Evolutionary conservation across 768 basidiomycete genomes (phyloP).

Genomic region (Termitomyces titanicus): DNA sequence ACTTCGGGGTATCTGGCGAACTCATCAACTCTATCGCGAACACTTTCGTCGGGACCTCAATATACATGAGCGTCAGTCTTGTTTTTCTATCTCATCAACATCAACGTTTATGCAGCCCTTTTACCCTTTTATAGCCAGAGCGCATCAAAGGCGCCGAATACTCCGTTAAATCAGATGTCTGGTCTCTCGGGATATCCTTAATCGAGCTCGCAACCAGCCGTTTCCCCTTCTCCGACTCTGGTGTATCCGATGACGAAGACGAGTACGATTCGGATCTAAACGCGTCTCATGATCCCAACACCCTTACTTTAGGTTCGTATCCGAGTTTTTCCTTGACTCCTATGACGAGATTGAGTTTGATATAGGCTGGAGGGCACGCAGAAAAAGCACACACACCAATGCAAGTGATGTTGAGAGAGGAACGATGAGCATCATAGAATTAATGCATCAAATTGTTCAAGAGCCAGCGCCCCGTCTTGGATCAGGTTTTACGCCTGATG

Average conservation of each 20-base stretch:
- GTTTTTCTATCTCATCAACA: slow-evolving; percentile 4
- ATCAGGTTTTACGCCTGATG: slow-evolving; percentile 61
- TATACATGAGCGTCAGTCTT: slow-evolving; percentile 93
- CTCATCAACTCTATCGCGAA: slow-evolving; percentile 98
- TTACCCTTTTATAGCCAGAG: slow-evolving; percentile 67
- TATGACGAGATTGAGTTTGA: too few species aligned
- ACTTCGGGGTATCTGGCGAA: slow-evolving; percentile 98
- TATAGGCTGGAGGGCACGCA: slow-evolving; percentile 40
- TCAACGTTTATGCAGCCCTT: background rate
- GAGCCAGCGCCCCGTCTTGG: slow-evolving; percentile 91
- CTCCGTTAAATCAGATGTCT: slow-evolving; percentile 98
- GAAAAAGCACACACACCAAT: slow-evolving; percentile 49
- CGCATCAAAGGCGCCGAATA: slow-evolving; percentile 98
- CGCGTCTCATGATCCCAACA: slow-evolving; percentile 62
- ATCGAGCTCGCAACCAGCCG: slow-evolving; percentile 95
- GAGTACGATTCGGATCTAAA: slow-evolving; percentile 68
- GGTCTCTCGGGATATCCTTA: slow-evolving; percentile 95
- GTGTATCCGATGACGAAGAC: slow-evolving; percentile 26
- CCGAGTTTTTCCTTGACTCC: too few species aligned
- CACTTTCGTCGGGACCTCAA: slow-evolving; percentile 97
- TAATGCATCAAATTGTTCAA: slow-evolving; percentile 97
- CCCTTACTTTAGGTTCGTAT: slow-evolving; percentile 1
- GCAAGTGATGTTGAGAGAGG: slow-evolving; percentile 88
- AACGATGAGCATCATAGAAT: slow-evolving; percentile 96
- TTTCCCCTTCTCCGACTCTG: slow-evolving; percentile 91